Conservation (phyloP, 1,284 basidiomycete species). For the Gomphus bonarii region DNA sequence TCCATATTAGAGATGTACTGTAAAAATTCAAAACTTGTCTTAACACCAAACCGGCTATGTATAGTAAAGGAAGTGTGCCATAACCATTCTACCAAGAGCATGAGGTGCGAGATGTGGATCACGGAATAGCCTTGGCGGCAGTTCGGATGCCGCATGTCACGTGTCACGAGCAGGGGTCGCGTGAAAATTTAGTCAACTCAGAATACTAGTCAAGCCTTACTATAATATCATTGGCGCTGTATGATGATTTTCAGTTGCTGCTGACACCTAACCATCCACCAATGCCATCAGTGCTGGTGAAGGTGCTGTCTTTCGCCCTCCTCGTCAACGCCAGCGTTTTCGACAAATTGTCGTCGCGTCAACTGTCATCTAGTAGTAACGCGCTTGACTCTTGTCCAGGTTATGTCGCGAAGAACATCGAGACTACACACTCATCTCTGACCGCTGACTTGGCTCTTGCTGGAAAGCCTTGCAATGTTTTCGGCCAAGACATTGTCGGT, state of each 20-base stretch:
- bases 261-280: neutral
- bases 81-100: too few species aligned
- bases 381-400: conserved; percentile 4
- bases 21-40: too few species aligned
- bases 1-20: too few species aligned
- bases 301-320: neutral
- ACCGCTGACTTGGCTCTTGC: conserved; percentile 44
- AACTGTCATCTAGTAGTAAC: neutral
- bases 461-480: conserved; percentile 51
- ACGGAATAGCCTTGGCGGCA: neutral
- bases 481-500: conserved; percentile 44
- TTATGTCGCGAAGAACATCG: conserved; percentile 2
- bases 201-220: too few species aligned
- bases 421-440: conserved; percentile 19
- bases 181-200: neutral
- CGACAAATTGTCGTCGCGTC: neutral
- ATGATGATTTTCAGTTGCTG: neutral
- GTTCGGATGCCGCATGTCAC: neutral
- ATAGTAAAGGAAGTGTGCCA: too few species aligned
- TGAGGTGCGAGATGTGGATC: too few species aligned
- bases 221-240: too few species aligned
- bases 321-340: neutral
- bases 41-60: too few species aligned
- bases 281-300: neutral
- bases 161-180: neutral